These are phyloP conservation scores for Myochromella boudieri DNA, from an alignment of 768 basidiomycete species.

Conservation along the genomic window DNA sequence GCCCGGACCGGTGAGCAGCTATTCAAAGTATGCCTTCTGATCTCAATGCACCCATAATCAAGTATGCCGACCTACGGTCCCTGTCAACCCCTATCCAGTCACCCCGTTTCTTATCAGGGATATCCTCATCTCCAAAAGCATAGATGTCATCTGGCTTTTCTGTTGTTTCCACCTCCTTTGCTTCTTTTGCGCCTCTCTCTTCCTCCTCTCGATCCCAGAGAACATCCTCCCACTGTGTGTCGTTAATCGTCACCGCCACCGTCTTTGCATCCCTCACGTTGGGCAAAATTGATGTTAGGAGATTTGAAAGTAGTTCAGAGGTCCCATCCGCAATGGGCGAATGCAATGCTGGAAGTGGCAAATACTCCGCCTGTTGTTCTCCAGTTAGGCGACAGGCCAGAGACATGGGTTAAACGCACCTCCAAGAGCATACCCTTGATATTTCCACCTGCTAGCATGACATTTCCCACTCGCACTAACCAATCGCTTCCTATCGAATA, in stretches of 20 bases:
- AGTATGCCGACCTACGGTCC: slow-evolving; percentile 75
- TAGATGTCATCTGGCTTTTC: slow-evolving; percentile 54
- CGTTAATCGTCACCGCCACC: slow-evolving; percentile 75
- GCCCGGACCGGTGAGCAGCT: no score
- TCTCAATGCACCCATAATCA: slow-evolving; percentile 75
- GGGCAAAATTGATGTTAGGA: slow-evolving; percentile 74
- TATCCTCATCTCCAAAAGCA: slow-evolving; percentile 58
- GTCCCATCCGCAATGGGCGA: slow-evolving; percentile 65
- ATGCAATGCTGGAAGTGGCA: slow-evolving; percentile 70
- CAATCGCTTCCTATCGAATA: slow-evolving; percentile 80
- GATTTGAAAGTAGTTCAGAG: slow-evolving; percentile 71
- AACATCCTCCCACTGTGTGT: slow-evolving; percentile 80
- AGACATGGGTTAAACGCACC: slow-evolving; percentile 37
- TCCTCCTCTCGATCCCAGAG: slow-evolving; percentile 75
- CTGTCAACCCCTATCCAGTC: slow-evolving; percentile 82
- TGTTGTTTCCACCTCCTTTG: slow-evolving; percentile 20
- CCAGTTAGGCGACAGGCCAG: slow-evolving; percentile 2
- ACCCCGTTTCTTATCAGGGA: slow-evolving; percentile 45
- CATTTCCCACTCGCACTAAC: slow-evolving; percentile 79
- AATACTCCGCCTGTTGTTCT: slow-evolving; percentile 72
- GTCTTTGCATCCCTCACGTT: slow-evolving; percentile 72
- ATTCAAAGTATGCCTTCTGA: slow-evolving; percentile 64
- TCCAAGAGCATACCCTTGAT: slow-evolving; percentile 85
- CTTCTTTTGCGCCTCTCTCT: slow-evolving; percentile 28
- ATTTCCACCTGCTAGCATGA: slow-evolving; percentile 70